These are phyloP conservation scores for Ascoidea asiatica DNA, from an alignment of 805 yeast species.

Conservation along the genomic window DNA sequence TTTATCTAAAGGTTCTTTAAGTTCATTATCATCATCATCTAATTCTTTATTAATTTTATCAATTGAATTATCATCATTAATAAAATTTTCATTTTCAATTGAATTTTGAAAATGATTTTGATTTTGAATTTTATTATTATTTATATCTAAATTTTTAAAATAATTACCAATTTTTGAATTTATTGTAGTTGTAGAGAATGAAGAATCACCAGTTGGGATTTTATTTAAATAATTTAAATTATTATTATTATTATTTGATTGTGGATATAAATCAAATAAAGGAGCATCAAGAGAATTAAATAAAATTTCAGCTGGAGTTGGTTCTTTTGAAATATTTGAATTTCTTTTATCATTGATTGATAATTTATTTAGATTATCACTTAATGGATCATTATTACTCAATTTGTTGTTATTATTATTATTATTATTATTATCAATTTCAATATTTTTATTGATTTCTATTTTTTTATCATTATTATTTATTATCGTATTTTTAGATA, in stretches of 20 bases:
- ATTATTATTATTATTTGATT: constrained; percentile 12
- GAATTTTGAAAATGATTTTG: too few species aligned
- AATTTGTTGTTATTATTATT: constrained; percentile 1
- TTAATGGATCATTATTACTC: constrained; percentile 5
- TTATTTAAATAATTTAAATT: too few species aligned
- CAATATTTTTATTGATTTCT: neutral
- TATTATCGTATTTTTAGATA: too few species aligned
- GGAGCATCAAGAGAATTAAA: constrained; percentile 39
- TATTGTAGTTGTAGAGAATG: neutral
- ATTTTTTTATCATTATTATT: neutral
- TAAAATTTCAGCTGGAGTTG: constrained; percentile 20
- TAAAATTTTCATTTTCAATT: constrained; percentile 3
- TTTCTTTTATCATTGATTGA: too few species aligned
- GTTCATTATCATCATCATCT: constrained; percentile 9
- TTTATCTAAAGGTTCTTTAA: constrained; percentile 14
- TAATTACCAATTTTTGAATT: neutral
- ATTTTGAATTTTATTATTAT: constrained; percentile 4
- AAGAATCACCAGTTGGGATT: neutral
- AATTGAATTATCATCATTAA: neutral
- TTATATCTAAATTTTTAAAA: neutral
- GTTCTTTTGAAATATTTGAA: constrained; percentile 2
- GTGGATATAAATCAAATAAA: constrained; percentile 35
- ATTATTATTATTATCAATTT: constrained; percentile 2
- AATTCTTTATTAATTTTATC: constrained; percentile 1
- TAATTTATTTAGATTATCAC: too few species aligned